phyloP scores from a whole-genome alignment of 257 asterid species.

The Ophiorrhiza pumila region DNA sequence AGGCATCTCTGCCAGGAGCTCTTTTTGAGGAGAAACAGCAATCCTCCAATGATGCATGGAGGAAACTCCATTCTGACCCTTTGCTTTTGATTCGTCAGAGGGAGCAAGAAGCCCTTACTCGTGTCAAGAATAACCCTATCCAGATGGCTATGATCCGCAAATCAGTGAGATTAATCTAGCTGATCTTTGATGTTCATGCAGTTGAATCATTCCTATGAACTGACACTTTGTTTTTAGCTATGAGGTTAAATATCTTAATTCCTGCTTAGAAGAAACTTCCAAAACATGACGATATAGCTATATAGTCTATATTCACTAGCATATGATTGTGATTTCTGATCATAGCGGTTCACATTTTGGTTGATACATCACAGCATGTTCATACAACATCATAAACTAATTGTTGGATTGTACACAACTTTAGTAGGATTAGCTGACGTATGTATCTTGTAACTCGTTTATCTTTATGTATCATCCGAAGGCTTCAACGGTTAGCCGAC shows the following conservation, averaged over 20 bases:
- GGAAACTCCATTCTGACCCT: constrained; percentile 96
- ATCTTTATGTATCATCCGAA: neutral
- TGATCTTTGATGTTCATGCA: neutral
- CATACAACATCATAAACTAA: neutral
- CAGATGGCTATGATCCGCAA: constrained; percentile 97
- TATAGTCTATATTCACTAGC: neutral
- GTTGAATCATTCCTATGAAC: neutral
- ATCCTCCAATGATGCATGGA: constrained; percentile 95
- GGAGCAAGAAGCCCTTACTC: constrained; percentile 96
- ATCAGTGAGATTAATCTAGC: constrained; percentile 52
- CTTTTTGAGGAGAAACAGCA: constrained; percentile 90
- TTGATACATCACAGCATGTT: neutral
- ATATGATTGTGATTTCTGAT: neutral
- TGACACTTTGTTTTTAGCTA: neutral
- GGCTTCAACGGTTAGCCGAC: neutral
- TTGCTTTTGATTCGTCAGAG: constrained; percentile 86
- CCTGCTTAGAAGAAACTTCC: neutral
- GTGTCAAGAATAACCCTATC: constrained; percentile 84
- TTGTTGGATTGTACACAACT: neutral
- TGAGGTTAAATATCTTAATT: neutral
- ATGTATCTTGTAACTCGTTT: neutral
- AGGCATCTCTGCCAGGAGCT: constrained; percentile 60
- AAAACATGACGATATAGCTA: neutral
- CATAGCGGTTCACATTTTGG: neutral
- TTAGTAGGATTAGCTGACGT: neutral